Conservation (phyloP, 83 land plant genomes). For the Diphasiastrum complanatum region DNA sequence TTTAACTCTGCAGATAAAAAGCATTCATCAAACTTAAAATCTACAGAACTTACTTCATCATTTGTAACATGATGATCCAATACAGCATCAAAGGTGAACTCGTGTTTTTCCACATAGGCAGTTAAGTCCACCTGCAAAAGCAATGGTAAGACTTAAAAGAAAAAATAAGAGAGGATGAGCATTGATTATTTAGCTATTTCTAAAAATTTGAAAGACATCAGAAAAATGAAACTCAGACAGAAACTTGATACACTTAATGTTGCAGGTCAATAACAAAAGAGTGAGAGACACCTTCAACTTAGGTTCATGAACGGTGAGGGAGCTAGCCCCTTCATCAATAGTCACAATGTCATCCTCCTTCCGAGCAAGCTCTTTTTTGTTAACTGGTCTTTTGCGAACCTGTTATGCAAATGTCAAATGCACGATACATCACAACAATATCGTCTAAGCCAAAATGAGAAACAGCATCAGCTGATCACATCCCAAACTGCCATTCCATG, state of each 20-base stretch:
- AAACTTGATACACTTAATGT: too few species aligned
- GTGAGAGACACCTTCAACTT: constrained; percentile 64
- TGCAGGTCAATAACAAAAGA: neutral
- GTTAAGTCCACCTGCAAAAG: constrained; percentile 82
- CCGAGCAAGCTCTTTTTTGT: constrained; percentile 82
- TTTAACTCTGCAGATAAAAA: too few species aligned
- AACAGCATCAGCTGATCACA: too few species aligned
- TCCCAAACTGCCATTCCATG: too few species aligned
- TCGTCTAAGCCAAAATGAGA: too few species aligned
- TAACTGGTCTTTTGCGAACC: constrained; percentile 95
- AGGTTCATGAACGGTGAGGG: constrained; percentile 91
- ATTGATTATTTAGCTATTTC: neutral
- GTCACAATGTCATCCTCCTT: constrained; percentile 95
- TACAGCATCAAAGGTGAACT: constrained; percentile 96
- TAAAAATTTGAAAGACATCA: neutral
- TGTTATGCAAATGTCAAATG: constrained; percentile 15
- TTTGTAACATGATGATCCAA: constrained; percentile 80
- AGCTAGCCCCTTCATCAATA: constrained; percentile 49
- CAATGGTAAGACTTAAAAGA: too few species aligned
- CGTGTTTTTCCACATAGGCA: constrained; percentile 98
- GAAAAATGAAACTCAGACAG: constrained; percentile 7
- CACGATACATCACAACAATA: neutral
- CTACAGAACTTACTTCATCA: constrained; percentile 70
- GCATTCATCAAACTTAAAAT: neutral
- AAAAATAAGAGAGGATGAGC: neutral